Conservation (phyloP, 371 early-diverging fungal genomes). For the Mortierella polycephala region DNA sequence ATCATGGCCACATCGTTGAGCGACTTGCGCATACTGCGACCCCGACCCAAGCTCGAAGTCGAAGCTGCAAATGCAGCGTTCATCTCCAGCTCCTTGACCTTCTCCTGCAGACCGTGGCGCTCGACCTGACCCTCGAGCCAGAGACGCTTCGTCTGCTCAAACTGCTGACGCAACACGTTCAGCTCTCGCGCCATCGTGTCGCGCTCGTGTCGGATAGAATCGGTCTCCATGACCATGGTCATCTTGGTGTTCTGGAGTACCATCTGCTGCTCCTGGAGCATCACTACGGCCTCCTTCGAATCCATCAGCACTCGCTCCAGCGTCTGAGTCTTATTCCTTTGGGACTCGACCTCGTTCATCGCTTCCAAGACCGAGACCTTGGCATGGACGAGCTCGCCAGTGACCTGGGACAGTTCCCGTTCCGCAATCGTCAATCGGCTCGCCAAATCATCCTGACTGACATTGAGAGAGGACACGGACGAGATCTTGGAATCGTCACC, state of each 20-base stretch:
- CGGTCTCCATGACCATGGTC: slow-evolving; percentile 46
- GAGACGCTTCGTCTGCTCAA: slow-evolving; percentile 49
- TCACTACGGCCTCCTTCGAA: slow-evolving; percentile 45
- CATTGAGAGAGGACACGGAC: slow-evolving; percentile 36
- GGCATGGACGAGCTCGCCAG: slow-evolving; percentile 41
- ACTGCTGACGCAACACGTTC: slow-evolving; percentile 42
- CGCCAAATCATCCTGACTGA: slow-evolving; percentile 37
- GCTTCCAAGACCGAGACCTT: slow-evolving; percentile 50
- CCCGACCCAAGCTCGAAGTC: slow-evolving; percentile 27
- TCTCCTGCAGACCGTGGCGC: slow-evolving; percentile 41
- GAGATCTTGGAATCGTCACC: slow-evolving; percentile 28
- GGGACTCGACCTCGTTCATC: slow-evolving; percentile 49
- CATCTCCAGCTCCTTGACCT: slow-evolving; percentile 54
- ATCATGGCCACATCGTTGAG: slow-evolving; percentile 38
- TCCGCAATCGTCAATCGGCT: slow-evolving; percentile 23
- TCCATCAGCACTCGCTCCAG: slow-evolving; percentile 47
- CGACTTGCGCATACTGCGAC: slow-evolving; percentile 47
- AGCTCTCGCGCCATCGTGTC: slow-evolving; percentile 28
- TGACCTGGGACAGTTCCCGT: slow-evolving; percentile 53
- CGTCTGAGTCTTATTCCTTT: slow-evolving; percentile 34
- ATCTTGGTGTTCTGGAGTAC: slow-evolving; percentile 36
- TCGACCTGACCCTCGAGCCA: slow-evolving; percentile 51
- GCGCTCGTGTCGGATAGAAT: slow-evolving; percentile 39
- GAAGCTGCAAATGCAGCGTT: slow-evolving; percentile 44
- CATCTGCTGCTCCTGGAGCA: slow-evolving; percentile 49